Percentiles rank a stretch among this genome's conserved stretches.
Evolutionary conservation across 73 alveolate genomes (phyloP).

Genomic region (Paramecium sexaurelia): DNA sequence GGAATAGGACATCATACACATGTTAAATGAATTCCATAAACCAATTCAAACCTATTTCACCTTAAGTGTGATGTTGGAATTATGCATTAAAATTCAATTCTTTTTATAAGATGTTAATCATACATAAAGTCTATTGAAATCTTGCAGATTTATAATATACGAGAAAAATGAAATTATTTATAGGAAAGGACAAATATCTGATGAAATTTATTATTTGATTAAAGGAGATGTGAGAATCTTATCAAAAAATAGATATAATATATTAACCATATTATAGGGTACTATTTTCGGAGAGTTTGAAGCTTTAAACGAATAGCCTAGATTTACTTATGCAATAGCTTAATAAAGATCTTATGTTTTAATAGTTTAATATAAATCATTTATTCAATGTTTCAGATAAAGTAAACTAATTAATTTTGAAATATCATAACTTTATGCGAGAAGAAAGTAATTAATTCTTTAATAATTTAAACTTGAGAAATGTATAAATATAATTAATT

Average conservation of each 20-base stretch:
- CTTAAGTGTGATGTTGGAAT: neutral
- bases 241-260: neutral
- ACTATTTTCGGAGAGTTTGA: slow-evolving; percentile 44
- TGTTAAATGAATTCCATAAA: neutral
- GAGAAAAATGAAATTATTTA: neutral
- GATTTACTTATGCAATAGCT: slow-evolving; percentile 41
- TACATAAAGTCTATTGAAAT: neutral
- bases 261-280: neutral
- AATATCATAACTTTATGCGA: neutral
- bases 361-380: neutral
- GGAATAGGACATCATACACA: neutral
- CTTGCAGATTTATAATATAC: neutral
- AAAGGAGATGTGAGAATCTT: slow-evolving; percentile 10
- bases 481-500: neutral
- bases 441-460: neutral
- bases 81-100: neutral
- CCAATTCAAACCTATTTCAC: neutral
- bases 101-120: neutral
- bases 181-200: neutral
- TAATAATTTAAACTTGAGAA: neutral
- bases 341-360: neutral
- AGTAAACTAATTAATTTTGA: neutral
- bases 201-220: slow-evolving; percentile 24
- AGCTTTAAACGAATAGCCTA: slow-evolving; percentile 8
- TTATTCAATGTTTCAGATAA: neutral